These are phyloP conservation scores for Cydonia oblonga DNA, from an alignment of 331 rosid genomes.

Conservation along the genomic window DNA sequence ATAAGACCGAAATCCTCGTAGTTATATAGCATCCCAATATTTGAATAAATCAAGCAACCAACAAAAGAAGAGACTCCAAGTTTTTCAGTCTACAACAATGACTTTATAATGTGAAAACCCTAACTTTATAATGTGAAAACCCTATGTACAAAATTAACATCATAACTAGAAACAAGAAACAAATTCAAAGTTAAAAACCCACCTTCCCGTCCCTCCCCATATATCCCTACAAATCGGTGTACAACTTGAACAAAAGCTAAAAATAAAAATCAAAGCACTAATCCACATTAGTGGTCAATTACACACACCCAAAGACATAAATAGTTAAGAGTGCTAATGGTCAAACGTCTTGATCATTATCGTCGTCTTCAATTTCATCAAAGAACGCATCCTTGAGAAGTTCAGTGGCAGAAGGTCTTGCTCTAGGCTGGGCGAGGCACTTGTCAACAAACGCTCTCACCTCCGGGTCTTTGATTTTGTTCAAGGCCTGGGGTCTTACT, in stretches of 20 bases:
- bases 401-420: conserved; percentile 56
- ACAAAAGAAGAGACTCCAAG: neutral
- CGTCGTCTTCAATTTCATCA: conserved; percentile 35
- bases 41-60: neutral
- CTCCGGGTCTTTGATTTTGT: conserved; percentile 41
- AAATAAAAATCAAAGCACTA: neutral
- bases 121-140: neutral
- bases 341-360: conserved; percentile 20
- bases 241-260: neutral
- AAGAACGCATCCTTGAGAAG: conserved; percentile 70
- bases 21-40: neutral
- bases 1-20: neutral
- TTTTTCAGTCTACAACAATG: neutral
- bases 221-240: neutral
- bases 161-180: neutral
- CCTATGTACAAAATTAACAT: conserved; percentile 20
- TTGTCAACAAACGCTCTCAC: conserved; percentile 53
- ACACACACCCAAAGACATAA: neutral
- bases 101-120: neutral
- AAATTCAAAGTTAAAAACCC: neutral
- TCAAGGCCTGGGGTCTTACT: conserved; percentile 42
- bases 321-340: neutral
- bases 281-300: neutral
- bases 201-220: neutral
- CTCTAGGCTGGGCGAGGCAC: conserved; percentile 59